Percentiles rank a stretch among this genome's conserved stretches.
phyloP scores from a whole-genome alignment of 176 grass and related monocot genomes.

The Rhipidocladum racemiflorum region DNA sequence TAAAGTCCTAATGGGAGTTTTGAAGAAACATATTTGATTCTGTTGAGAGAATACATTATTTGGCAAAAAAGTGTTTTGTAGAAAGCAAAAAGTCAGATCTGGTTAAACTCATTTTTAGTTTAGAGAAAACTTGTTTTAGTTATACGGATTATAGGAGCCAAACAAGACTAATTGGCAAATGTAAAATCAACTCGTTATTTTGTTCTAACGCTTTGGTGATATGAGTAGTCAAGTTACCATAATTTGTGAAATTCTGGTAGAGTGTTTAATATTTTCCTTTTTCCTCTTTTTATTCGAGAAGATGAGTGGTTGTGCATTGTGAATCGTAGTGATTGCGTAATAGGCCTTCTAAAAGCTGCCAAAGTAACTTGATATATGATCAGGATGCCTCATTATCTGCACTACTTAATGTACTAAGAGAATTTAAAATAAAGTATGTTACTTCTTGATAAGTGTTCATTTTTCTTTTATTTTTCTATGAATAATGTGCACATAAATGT shows the following conservation, averaged over 20 bases:
- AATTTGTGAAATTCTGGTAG: background rate
- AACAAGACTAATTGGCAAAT: background rate
- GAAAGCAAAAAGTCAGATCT: background rate
- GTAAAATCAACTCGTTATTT: background rate
- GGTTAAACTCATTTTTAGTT: background rate
- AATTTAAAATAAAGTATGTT: background rate
- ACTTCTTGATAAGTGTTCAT: background rate
- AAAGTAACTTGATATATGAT: background rate
- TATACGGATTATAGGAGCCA: background rate
- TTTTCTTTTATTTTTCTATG: background rate
- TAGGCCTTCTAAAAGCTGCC: background rate
- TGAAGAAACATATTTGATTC: background rate
- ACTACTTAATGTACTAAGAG: background rate
- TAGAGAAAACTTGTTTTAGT: background rate
- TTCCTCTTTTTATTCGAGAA: background rate
- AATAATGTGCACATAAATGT: background rate
- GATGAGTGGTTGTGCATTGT: background rate
- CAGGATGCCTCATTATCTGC: background rate
- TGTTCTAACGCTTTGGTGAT: background rate
- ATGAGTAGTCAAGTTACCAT: background rate
- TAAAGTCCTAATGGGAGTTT: background rate
- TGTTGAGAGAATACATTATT: background rate
- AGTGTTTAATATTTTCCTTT: background rate
- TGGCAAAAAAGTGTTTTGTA: background rate
- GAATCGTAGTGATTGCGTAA: background rate